Evolutionary conservation across 2,329 filamentous ascomycete species (phyloP).

Genomic region (Exophiala oligosperma): DNA sequence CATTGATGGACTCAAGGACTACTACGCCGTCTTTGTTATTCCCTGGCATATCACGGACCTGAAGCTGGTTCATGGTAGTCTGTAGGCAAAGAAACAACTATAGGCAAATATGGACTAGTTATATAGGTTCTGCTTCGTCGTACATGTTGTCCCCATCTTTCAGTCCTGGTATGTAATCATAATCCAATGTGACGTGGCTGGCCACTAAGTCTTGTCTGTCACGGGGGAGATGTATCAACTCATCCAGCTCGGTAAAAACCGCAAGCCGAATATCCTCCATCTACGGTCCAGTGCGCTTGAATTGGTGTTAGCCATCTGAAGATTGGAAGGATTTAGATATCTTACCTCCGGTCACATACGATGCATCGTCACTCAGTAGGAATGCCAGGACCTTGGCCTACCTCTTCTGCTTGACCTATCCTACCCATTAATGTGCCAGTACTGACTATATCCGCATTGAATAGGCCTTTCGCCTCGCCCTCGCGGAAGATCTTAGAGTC

Average conservation of each 20-base stretch:
- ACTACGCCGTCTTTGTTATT: slow-evolving; percentile 17
- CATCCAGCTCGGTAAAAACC: slow-evolving; percentile 18
- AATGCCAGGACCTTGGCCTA: slow-evolving; percentile 49
- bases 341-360: slow-evolving; percentile 47
- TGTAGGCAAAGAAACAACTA: too few relatives aligned
- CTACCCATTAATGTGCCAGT: slow-evolving; percentile 15
- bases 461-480: slow-evolving; percentile 14
- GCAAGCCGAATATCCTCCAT: slow-evolving; percentile 18
- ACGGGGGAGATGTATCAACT: too few relatives aligned
- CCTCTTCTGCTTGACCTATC: slow-evolving; percentile 30
- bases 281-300: slow-evolving; percentile 20
- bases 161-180: too few relatives aligned
- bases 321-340: too few relatives aligned
- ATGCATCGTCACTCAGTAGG: slow-evolving; percentile 46
- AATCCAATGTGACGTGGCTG: too few relatives aligned
- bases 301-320: too few relatives aligned
- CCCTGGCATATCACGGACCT: slow-evolving; percentile 18
- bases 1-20: slow-evolving; percentile 20
- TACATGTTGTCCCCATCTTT: too few relatives aligned
- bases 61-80: slow-evolving; percentile 5
- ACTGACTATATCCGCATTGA: slow-evolving; percentile 10
- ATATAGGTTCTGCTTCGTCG: too few relatives aligned
- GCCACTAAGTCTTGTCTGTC: too few relatives aligned
- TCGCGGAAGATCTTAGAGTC: slow-evolving; percentile 20
- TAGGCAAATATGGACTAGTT: too few relatives aligned